Conservation (phyloP, 2,329 filamentous ascomycete genomes). For the Hypoxylon sp. region DNA sequence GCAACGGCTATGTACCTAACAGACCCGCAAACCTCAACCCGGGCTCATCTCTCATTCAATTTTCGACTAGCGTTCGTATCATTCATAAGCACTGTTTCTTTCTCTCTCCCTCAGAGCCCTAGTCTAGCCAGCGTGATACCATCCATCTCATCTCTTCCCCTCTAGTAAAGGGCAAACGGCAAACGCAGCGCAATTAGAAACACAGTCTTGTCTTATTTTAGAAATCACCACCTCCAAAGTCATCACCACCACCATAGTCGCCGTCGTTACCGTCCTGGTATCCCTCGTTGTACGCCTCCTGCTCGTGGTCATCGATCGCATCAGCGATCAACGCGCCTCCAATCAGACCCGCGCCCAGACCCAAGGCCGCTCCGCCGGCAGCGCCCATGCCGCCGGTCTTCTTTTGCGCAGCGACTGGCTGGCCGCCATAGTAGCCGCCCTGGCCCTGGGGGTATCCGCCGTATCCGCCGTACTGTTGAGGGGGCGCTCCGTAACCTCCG, state of each 20-base stretch:
- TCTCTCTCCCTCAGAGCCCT: not conserved
- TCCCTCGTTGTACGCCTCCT: conserved; percentile 69
- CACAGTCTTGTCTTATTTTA: conserved; percentile 45
- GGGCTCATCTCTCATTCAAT: not conserved
- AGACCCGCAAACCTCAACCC: not conserved
- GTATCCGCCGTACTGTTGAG: conserved; percentile 46
- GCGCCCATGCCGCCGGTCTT: conserved; percentile 71
- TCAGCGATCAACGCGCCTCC: conserved; percentile 80
- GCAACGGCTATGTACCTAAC: conserved; percentile 7
- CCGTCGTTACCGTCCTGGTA: conserved; percentile 59
- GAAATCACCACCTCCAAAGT: conserved; percentile 57
- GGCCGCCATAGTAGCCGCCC: conserved; percentile 45
- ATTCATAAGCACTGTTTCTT: conserved; percentile 22
- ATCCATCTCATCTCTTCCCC: not conserved
- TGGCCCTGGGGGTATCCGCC: conserved; percentile 47
- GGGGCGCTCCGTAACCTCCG: conserved; percentile 50
- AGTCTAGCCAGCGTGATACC: conserved; percentile 10
- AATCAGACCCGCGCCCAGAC: conserved; percentile 83
- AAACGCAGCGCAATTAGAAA: conserved; percentile 8
- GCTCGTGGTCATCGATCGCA: conserved; percentile 72
- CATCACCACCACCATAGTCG: conserved; percentile 54
- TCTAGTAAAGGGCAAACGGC: conserved; percentile 1
- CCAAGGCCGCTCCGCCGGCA: conserved; percentile 80
- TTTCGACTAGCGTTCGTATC: conserved; percentile 4
- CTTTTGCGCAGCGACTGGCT: conserved; percentile 56